Conservation (phyloP, 768 basidiomycete species). For the Goffeauzyma gilvescens region DNA sequence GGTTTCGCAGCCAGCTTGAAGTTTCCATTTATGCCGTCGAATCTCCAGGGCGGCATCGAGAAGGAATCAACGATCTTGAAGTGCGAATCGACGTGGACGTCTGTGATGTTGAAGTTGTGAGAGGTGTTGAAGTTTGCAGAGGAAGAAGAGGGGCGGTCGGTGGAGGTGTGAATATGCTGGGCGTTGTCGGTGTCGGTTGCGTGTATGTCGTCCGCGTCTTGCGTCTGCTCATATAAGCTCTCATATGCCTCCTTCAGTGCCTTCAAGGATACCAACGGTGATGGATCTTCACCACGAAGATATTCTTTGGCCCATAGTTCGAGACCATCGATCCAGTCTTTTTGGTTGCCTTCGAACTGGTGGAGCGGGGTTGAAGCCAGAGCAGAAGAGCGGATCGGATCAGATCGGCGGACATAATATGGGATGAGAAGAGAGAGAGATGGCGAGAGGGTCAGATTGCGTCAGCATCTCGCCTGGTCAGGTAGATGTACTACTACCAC, state of each 20-base stretch:
- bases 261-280: slow-evolving; percentile 25
- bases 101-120: too few species aligned
- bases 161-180: too few species aligned
- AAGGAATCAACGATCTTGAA: slow-evolving; percentile 72
- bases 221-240: slow-evolving; percentile 16
- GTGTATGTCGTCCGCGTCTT: slow-evolving; percentile 11
- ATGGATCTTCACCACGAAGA: slow-evolving; percentile 30
- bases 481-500: too few species aligned
- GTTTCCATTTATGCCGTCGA: slow-evolving; percentile 64
- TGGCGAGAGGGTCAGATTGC: too few species aligned
- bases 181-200: slow-evolving; percentile 20
- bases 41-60: slow-evolving; percentile 88
- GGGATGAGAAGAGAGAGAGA: too few species aligned
- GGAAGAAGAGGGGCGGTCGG: too few species aligned
- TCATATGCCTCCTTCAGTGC: slow-evolving; percentile 29
- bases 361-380: too few species aligned
- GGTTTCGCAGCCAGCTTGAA: too few species aligned
- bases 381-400: not conserved
- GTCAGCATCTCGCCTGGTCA: too few species aligned
- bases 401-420: not conserved
- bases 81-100: slow-evolving; percentile 34
- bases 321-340: slow-evolving; percentile 25
- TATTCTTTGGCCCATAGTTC: slow-evolving; percentile 31
- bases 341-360: slow-evolving; percentile 8
- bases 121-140: too few species aligned